These are phyloP conservation scores for Ramularia endophylla DNA, from an alignment of 2,329 filamentous ascomycete species.

Conservation along the genomic window DNA sequence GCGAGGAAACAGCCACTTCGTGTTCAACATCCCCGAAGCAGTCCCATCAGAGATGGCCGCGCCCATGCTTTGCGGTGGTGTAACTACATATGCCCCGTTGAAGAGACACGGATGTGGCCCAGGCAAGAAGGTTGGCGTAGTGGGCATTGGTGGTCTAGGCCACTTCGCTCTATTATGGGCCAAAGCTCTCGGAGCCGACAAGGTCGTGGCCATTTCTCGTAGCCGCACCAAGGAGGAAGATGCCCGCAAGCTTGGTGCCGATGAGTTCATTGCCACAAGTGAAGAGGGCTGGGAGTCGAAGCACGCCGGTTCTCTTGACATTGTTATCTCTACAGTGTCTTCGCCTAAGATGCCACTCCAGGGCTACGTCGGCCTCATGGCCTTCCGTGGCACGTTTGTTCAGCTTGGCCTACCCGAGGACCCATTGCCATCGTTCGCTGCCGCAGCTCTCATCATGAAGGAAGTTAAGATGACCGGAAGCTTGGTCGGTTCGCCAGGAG, in stretches of 20 bases:
- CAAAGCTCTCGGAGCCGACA: slow-evolving; percentile 61
- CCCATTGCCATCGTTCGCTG: slow-evolving; percentile 47
- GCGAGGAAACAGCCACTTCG: slow-evolving; percentile 47
- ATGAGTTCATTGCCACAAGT: slow-evolving; percentile 51
- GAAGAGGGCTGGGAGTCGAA: slow-evolving; percentile 53
- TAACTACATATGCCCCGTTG: slow-evolving; percentile 67
- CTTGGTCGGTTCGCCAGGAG: slow-evolving; percentile 47
- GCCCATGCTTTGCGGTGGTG: slow-evolving; percentile 70
- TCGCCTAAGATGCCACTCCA: slow-evolving; percentile 57
- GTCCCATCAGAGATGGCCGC: slow-evolving; percentile 49
- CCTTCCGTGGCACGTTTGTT: slow-evolving; percentile 54
- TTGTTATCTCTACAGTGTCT: slow-evolving; percentile 55
- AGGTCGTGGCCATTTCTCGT: slow-evolving; percentile 61
- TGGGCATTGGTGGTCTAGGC: slow-evolving; percentile 59
- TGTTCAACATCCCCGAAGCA: slow-evolving; percentile 47
- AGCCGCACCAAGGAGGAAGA: slow-evolving; percentile 53
- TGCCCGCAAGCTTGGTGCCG: slow-evolving; percentile 56
- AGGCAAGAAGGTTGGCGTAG: slow-evolving; percentile 64
- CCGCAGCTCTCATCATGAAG: slow-evolving; percentile 54
- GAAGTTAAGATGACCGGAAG: slow-evolving; percentile 41
- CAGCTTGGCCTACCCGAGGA: slow-evolving; percentile 61
- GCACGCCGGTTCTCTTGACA: slow-evolving; percentile 47
- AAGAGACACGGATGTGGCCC: slow-evolving; percentile 61
- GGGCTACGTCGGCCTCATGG: slow-evolving; percentile 56
- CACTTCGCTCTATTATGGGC: slow-evolving; percentile 68